Evolutionary conservation across 2,329 filamentous ascomycete species (phyloP).

Genomic region (Peltaster fructicola): DNA sequence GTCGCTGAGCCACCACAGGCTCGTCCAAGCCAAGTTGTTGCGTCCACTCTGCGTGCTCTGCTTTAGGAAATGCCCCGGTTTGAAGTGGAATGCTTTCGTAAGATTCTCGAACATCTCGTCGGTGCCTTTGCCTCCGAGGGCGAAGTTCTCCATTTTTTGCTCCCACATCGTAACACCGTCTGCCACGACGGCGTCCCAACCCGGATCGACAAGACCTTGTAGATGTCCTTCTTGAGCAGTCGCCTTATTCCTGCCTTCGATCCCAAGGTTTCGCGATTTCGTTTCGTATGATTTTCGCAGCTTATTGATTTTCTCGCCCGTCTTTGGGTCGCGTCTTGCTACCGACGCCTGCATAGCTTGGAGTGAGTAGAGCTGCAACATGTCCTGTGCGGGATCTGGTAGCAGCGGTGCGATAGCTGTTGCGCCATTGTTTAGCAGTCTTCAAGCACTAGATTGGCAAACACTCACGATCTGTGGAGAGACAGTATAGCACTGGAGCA

Average conservation of each 20-base stretch:
- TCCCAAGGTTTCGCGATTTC: conserved; percentile 31
- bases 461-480: conserved; percentile 17
- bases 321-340: conserved; percentile 39
- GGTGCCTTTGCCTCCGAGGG: conserved; percentile 17
- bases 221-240: conserved; percentile 22
- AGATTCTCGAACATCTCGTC: conserved; percentile 20
- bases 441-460: conserved; percentile 1
- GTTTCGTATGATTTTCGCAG: conserved; percentile 39
- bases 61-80: conserved; percentile 24
- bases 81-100: conserved; percentile 25
- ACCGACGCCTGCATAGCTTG: conserved; percentile 39
- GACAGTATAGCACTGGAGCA: conserved; percentile 12
- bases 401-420: conserved; percentile 27
- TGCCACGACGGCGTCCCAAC: conserved; percentile 9
- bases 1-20: conserved; percentile 11
- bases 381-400: conserved; percentile 40
- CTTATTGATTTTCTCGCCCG: conserved; percentile 48
- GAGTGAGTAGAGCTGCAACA: conserved; percentile 41
- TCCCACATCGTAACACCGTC: conserved; percentile 21
- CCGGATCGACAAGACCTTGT: conserved; percentile 17
- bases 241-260: conserved; percentile 32
- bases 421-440: no score
- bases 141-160: conserved; percentile 1
- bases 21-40: conserved; percentile 29
- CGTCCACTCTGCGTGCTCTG: conserved; percentile 25